A percentile compares a stretch with the other conserved stretches of the same genome.
Evolutionary conservation across 495 filamentous ascomycete species (phyloP).

Genomic region (Hypoxylon subgilvum): DNA sequence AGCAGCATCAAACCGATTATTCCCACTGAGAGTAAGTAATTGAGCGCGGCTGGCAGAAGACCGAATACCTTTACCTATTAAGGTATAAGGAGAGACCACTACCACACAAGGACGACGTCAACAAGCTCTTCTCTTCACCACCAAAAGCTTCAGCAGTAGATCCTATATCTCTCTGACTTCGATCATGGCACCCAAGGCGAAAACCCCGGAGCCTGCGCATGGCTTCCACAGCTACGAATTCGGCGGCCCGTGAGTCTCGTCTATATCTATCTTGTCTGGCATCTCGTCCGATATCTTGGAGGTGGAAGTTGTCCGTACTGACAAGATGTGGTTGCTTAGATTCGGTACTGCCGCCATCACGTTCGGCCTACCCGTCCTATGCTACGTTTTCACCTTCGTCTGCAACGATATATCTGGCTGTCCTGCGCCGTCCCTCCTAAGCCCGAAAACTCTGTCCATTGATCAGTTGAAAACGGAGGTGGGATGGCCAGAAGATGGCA

Average conservation of each 20-base stretch:
- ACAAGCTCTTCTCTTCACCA: neutral
- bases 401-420: constrained; percentile 95
- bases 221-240: constrained; percentile 73
- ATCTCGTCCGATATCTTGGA: neutral
- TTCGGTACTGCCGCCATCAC: constrained; percentile 75
- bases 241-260: constrained; percentile 78
- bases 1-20: neutral
- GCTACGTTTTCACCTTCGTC: constrained; percentile 78
- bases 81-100: constrained; percentile 10
- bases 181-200: constrained; percentile 30
- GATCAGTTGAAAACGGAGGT: constrained; percentile 75
- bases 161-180: neutral
- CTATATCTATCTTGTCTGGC: neutral
- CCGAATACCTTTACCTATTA: too few relatives aligned
- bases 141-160: neutral
- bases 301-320: constrained; percentile 7
- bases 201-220: constrained; percentile 14
- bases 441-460: constrained; percentile 72
- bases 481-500: constrained; percentile 75
- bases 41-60: too few relatives aligned
- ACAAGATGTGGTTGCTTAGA: constrained; percentile 53
- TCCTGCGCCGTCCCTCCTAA: constrained; percentile 82
- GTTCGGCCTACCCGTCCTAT: constrained; percentile 74
- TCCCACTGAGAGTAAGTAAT: neutral
- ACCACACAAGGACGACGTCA: neutral